A percentile compares a stretch with the other conserved stretches of the same genome.
These are phyloP conservation scores for Xerocomellus amylosporus DNA, from an alignment of 768 basidiomycete genomes.

Conservation along the genomic window DNA sequence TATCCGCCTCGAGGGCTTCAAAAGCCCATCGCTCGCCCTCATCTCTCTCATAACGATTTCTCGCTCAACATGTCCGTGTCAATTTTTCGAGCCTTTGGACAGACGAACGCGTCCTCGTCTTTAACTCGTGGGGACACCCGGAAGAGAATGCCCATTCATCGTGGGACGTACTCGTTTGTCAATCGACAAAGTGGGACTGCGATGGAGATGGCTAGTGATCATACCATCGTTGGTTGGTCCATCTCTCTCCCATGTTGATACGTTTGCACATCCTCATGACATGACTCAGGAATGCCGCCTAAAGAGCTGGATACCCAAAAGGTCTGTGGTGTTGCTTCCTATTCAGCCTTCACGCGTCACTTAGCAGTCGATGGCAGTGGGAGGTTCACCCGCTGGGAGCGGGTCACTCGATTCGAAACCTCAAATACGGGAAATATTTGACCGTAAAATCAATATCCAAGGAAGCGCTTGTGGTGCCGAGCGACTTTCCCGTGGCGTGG, in stretches of 20 bases:
- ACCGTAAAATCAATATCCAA: slow-evolving; percentile 26
- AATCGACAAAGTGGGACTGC: slow-evolving; percentile 34
- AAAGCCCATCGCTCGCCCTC: slow-evolving; percentile 1
- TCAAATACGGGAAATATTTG: slow-evolving; percentile 32
- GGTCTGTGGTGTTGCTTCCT: slow-evolving; percentile 6
- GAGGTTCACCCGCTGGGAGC: slow-evolving; percentile 30
- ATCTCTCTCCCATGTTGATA: neutral
- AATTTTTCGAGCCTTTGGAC: slow-evolving; percentile 21
- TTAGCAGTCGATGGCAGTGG: slow-evolving; percentile 19
- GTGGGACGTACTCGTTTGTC: slow-evolving; percentile 30
- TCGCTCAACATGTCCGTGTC: slow-evolving; percentile 19
- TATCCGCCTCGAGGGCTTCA: slow-evolving; percentile 6
- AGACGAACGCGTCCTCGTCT: slow-evolving; percentile 8
- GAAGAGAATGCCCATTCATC: slow-evolving; percentile 27
- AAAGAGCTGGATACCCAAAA: slow-evolving; percentile 30
- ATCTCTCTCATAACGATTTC: neutral
- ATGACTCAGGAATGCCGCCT: slow-evolving; percentile 28
- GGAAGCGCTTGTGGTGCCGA: slow-evolving; percentile 23
- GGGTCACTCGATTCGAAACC: slow-evolving; percentile 30
- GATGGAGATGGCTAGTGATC: slow-evolving; percentile 27
- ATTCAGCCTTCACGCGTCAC: neutral
- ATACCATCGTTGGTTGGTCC: slow-evolving; percentile 24
- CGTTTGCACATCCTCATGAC: neutral
- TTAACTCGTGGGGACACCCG: slow-evolving; percentile 11
- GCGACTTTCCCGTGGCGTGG: slow-evolving; percentile 31